Conservation (phyloP, 768 basidiomycete genomes). For the Pleurotus djamor region DNA sequence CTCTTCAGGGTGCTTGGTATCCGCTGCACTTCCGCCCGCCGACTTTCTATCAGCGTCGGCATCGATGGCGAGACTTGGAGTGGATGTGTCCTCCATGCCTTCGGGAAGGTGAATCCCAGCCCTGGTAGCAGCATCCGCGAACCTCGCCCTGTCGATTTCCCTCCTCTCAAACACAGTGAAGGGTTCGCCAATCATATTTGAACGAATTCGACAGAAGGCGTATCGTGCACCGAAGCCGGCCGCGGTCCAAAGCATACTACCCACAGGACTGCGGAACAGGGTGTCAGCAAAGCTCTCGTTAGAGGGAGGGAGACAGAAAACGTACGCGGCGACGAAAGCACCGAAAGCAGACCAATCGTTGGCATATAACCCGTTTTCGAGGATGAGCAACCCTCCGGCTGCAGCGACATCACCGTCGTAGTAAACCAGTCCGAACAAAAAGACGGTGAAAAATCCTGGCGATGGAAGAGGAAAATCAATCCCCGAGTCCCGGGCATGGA, state of each 20-base stretch:
- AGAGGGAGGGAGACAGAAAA: background rate
- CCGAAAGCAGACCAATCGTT: constrained; percentile 10
- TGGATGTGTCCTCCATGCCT: background rate
- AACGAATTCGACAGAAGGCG: background rate
- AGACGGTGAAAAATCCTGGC: constrained; percentile 1
- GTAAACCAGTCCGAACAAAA: constrained; percentile 3
- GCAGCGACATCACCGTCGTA: constrained; percentile 1
- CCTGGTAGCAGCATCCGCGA: constrained; percentile 3
- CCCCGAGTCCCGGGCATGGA: background rate
- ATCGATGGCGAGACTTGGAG: background rate
- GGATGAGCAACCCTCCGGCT: background rate
- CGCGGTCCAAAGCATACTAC: constrained; percentile 5
- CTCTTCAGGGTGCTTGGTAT: background rate
- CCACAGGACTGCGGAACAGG: background rate
- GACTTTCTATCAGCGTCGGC: background rate
- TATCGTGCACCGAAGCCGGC: background rate
- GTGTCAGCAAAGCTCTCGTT: background rate
- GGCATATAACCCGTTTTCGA: background rate
- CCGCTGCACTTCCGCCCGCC: background rate
- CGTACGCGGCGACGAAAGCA: constrained; percentile 4
- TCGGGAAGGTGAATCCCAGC: background rate
- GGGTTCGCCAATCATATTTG: background rate
- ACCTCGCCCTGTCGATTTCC: constrained; percentile 2
- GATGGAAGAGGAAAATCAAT: background rate
- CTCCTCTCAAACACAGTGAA: background rate